Conservation (phyloP, 1,139 yeast genomes). For the Debaryomyces robertsiae region DNA sequence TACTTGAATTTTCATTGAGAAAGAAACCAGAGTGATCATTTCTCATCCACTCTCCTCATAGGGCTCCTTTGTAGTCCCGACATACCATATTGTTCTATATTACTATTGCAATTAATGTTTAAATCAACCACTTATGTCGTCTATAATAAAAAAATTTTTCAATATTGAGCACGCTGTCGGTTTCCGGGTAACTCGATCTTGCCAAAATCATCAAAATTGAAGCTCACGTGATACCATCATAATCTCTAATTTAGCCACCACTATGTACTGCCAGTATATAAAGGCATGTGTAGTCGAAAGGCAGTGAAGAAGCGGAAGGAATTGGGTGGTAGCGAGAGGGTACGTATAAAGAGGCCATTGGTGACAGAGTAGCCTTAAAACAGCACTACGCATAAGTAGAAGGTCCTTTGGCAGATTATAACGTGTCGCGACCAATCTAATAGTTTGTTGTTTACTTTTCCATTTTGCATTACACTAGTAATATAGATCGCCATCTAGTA, state of each 20-base stretch:
- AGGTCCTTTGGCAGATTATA: no score
- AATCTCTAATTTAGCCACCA: no score
- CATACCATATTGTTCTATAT: slow-evolving; percentile 11
- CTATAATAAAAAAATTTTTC: slow-evolving; percentile 9
- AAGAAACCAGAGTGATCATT: no score
- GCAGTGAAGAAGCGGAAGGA: no score
- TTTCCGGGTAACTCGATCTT: slow-evolving; percentile 10
- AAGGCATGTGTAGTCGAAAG: no score
- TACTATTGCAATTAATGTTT: slow-evolving; percentile 5
- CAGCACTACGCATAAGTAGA: no score
- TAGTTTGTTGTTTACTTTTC: slow-evolving; percentile 8
- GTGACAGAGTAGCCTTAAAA: no score
- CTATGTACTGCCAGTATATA: no score
- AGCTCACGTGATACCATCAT: slow-evolving; percentile 1
- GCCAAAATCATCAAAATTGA: not conserved
- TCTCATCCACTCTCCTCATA: no score
- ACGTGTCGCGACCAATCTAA: slow-evolving; percentile 7
- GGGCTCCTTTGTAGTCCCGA: no score
- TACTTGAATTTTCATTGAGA: not conserved
- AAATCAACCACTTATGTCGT: not conserved
- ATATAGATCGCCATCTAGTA: not conserved
- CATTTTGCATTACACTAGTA: not conserved
- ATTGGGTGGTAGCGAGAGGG: no score
- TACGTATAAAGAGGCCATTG: no score
- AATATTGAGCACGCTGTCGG: slow-evolving; percentile 3